Percentiles rank a stretch among this genome's conserved stretches.
Conservation (phyloP, 2,329 filamentous ascomycete species). For the Spiromastix sp. region DNA sequence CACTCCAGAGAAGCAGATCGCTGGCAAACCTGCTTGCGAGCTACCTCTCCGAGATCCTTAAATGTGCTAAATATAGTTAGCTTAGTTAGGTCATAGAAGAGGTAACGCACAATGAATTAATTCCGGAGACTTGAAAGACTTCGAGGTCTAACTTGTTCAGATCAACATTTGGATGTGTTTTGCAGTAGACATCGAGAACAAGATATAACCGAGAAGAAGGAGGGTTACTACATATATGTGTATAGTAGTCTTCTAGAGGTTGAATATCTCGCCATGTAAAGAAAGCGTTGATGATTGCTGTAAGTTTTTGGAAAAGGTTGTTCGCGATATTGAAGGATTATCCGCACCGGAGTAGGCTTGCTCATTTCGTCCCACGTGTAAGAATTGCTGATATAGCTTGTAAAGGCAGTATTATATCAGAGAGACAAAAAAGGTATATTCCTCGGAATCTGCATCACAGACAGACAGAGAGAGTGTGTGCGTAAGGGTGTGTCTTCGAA, state of each 20-base stretch:
- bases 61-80: slow-evolving; percentile 11
- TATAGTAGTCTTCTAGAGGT: slow-evolving; percentile 15
- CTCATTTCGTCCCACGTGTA: slow-evolving; percentile 9
- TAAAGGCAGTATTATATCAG: slow-evolving; percentile 10
- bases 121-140: slow-evolving; percentile 18
- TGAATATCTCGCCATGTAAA: slow-evolving; percentile 11
- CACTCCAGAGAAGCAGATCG: slow-evolving; percentile 16
- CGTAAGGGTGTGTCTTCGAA: background rate
- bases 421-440: slow-evolving; percentile 10
- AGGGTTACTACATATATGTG: slow-evolving; percentile 17
- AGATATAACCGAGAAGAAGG: slow-evolving; percentile 20
- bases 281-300: slow-evolving; percentile 11
- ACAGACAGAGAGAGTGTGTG: slow-evolving; percentile 5
- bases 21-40: slow-evolving; percentile 10
- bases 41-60: slow-evolving; percentile 10
- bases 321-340: slow-evolving; percentile 10
- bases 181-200: slow-evolving; percentile 20
- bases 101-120: slow-evolving; percentile 14
- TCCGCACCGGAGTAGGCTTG: slow-evolving; percentile 9
- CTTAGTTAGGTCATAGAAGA: slow-evolving; percentile 9
- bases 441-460: slow-evolving; percentile 8
- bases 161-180: slow-evolving; percentile 17
- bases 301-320: slow-evolving; percentile 9
- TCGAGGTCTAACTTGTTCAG: slow-evolving; percentile 16
- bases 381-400: slow-evolving; percentile 10